phyloP scores from a whole-genome alignment of 2,329 filamentous ascomycete genomes.

The Plenodomus biglobosus region DNA sequence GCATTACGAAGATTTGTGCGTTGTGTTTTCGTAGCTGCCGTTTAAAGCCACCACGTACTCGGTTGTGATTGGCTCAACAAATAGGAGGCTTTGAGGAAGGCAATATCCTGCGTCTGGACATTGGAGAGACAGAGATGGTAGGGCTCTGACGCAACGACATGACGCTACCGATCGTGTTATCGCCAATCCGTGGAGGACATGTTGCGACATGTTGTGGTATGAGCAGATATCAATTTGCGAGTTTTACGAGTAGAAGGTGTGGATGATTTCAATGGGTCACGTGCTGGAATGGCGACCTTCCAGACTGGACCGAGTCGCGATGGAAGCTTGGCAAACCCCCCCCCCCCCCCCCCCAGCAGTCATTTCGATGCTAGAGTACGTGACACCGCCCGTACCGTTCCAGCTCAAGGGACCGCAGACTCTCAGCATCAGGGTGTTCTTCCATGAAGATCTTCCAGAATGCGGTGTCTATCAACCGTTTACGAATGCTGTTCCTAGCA shows the following conservation, averaged over 20 bases:
- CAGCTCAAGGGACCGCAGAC: background rate
- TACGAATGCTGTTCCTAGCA: constrained; percentile 4
- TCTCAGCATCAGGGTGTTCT: background rate
- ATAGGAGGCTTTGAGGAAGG: constrained; percentile 12
- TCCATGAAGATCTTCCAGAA: background rate
- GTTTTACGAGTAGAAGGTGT: too few species aligned
- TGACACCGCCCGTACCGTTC: background rate
- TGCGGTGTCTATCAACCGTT: constrained; percentile 4
- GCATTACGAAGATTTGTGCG: constrained; percentile 12
- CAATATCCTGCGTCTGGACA: constrained; percentile 5
- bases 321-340: background rate
- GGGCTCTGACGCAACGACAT: background rate
- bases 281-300: too few species aligned
- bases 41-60: constrained; percentile 32
- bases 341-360: background rate
- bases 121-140: background rate
- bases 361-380: background rate
- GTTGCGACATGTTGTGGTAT: too few species aligned
- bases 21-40: constrained; percentile 27
- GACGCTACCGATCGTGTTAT: background rate
- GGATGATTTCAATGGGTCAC: too few species aligned
- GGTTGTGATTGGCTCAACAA: constrained; percentile 25
- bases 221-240: too few species aligned
- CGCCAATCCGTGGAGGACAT: too few species aligned
- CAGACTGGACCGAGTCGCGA: too few species aligned